Base-by-base conservation (phyloP, 139 green algal species). In the Picochlorum costavermella region DNA sequence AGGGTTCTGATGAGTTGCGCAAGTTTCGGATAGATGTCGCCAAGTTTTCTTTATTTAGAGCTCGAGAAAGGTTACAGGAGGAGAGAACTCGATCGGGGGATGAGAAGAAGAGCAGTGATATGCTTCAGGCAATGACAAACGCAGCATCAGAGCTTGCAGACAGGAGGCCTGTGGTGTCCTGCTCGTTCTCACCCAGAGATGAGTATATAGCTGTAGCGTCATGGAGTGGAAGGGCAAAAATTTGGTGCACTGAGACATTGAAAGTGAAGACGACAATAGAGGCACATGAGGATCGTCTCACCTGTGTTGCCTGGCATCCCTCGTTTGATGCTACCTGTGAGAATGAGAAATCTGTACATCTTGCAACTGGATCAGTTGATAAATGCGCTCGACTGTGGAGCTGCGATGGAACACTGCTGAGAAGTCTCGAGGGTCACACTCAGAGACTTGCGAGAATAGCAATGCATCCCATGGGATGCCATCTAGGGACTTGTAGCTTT, bases 381-480 rank as follows among this genome's bases (percentile, higher is more conserved):
- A 62, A 62, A 14, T 86, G 74, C 3, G 81, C 78, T 14, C 55
- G 51, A 20, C 75, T 92, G 28, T 89, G 79, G 77, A 81, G 65
- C 26, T 49, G 48, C 6, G 58, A 83, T 50, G 86, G 62, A 36
- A 74, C 64, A 63, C 81, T 65, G 50, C 75, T 94, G 49, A 67
- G 56, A 37, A 82, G 69, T 11, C 66, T 95, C 44, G 60, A 72
- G 60, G 92, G 92, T 1, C 91, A 96, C 75, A 88, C 83, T 12
- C 80, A 90, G n/a, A 72, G 91, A 14, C 75, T 96, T 49, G 91
- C 61, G 2, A 78, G 90, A 2, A 48, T 95, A 17, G 86, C 82
- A 2, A 97, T 96, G 61, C 92, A 99, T 64, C 94, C 94, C 1
- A 83, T 85, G 66, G 93, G 90, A 2, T 36, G 31, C 5, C 87